Evolutionary conservation across 1,284 basidiomycete genomes (phyloP).

Genomic region (Fistulina hepatica): DNA sequence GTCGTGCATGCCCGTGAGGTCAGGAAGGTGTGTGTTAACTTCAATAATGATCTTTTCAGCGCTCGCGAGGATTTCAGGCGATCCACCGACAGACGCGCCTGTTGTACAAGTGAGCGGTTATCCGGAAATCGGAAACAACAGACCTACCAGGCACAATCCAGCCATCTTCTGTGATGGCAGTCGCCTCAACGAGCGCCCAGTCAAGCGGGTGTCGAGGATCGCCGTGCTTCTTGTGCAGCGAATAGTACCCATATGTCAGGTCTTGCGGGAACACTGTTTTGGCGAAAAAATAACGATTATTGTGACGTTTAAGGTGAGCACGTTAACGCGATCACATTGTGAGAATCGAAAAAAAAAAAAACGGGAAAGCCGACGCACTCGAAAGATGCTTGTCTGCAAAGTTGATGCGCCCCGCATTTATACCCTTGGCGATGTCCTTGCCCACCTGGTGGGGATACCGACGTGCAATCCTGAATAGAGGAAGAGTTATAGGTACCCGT

Average conservation of each 20-base stretch:
- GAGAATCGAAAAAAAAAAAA: background rate
- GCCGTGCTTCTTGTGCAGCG: slow-evolving; percentile 30
- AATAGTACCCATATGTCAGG: slow-evolving; percentile 39
- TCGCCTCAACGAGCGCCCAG: slow-evolving; percentile 43
- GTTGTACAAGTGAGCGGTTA: background rate
- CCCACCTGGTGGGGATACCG: slow-evolving; percentile 42
- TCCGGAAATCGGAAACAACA: no score
- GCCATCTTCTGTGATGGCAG: slow-evolving; percentile 39
- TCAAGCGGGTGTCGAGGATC: slow-evolving; percentile 34
- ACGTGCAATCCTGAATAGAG: slow-evolving; percentile 34
- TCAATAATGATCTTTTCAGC: slow-evolving; percentile 44
- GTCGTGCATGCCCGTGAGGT: slow-evolving; percentile 38
- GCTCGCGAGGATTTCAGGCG: slow-evolving; percentile 37
- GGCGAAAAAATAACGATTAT: no score
- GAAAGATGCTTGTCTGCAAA: slow-evolving; percentile 38
- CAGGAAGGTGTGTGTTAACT: slow-evolving; percentile 37
- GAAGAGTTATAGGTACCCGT: no score
- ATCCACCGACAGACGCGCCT: slow-evolving; percentile 41
- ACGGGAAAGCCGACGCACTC: slow-evolving; percentile 19
- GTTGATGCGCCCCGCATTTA: slow-evolving; percentile 35
- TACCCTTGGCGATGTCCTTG: slow-evolving; percentile 38
- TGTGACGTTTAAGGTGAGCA: no score
- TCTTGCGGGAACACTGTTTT: slow-evolving; percentile 41
- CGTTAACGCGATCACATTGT: background rate
- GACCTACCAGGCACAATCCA: slow-evolving; percentile 32